phyloP scores from a whole-genome alignment of 2,329 filamentous ascomycete genomes.

The Beauveria pseudobassiana region DNA sequence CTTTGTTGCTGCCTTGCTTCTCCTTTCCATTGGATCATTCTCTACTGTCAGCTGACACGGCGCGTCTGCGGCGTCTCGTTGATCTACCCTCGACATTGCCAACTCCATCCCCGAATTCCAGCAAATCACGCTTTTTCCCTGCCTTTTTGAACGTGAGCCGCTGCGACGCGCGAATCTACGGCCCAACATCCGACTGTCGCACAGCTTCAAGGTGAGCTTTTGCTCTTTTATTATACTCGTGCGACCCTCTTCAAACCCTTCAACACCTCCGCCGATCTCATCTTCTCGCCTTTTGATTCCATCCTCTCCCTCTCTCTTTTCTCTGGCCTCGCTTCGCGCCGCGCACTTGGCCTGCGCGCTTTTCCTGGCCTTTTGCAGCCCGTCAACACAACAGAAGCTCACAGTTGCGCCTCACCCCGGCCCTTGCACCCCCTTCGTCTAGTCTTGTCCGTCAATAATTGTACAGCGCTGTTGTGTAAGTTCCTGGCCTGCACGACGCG shows the following conservation, averaged over 20 bases:
- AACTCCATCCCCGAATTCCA: neutral
- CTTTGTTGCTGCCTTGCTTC: conserved; percentile 28
- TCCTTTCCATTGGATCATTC: conserved; percentile 38
- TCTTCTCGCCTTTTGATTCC: neutral
- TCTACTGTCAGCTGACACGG: conserved; percentile 44
- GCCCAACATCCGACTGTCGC: conserved; percentile 7
- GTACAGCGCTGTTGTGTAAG: conserved; percentile 8
- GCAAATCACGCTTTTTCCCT: conserved; percentile 8
- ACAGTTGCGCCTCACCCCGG: neutral
- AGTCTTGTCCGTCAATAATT: neutral
- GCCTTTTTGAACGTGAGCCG: neutral
- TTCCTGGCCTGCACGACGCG: neutral
- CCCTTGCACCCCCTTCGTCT: neutral
- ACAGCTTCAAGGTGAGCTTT: conserved; percentile 8
- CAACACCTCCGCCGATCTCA: neutral
- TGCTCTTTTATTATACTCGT: neutral
- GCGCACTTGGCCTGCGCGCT: conserved; percentile 9
- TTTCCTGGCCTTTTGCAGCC: conserved; percentile 3
- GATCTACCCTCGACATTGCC: conserved; percentile 17
- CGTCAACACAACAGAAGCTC: conserved; percentile 3
- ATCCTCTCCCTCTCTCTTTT: neutral
- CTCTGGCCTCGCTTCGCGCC: conserved; percentile 3
- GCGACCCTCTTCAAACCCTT: neutral
- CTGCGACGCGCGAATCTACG: conserved; percentile 8
- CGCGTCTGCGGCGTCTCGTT: conserved; percentile 26